Conservation (phyloP, 495 filamentous ascomycete species). For the Hypoxylon intermedium region DNA sequence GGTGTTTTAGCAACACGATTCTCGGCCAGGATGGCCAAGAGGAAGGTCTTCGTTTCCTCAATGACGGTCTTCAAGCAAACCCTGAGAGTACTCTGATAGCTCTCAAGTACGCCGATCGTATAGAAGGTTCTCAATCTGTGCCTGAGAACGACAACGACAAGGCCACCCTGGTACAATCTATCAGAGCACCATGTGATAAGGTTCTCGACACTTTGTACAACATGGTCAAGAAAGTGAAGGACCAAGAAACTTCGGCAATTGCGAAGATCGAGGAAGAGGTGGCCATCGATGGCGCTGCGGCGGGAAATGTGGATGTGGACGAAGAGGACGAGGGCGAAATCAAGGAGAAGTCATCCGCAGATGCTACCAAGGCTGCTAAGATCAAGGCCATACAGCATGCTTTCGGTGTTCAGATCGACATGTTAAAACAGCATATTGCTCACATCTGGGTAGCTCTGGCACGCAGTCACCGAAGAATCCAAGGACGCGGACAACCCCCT, state of each 20-base stretch:
- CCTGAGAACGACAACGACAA: slow-evolving; percentile 76
- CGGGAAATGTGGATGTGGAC: slow-evolving; percentile 58
- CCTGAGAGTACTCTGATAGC: slow-evolving; percentile 90
- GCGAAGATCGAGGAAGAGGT: slow-evolving; percentile 71
- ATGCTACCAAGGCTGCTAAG: slow-evolving; percentile 65
- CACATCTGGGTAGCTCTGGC: slow-evolving; percentile 95
- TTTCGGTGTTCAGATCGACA: slow-evolving; percentile 70
- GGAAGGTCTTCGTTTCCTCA: slow-evolving; percentile 68
- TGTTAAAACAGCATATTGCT: slow-evolving; percentile 79
- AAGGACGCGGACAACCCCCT: slow-evolving; percentile 74
- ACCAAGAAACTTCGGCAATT: slow-evolving; percentile 73
- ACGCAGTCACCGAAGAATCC: slow-evolving; percentile 89
- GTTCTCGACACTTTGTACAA: slow-evolving; percentile 85
- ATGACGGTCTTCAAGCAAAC: slow-evolving; percentile 83
- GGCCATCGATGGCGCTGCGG: slow-evolving; percentile 43
- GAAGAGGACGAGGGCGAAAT: slow-evolving; percentile 70
- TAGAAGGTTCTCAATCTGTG: slow-evolving; percentile 73
- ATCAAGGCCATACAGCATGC: slow-evolving; percentile 75
- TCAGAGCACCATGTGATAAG: slow-evolving; percentile 82
- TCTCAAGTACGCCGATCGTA: slow-evolving; percentile 84
- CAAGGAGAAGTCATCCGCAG: slow-evolving; percentile 60
- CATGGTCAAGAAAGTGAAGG: slow-evolving; percentile 73
- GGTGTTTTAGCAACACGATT: slow-evolving; percentile 79
- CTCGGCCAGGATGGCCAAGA: slow-evolving; percentile 70
- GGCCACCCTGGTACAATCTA: slow-evolving; percentile 71